Evolutionary conservation across 2,329 filamentous ascomycete species (phyloP).

Genomic region (Aspergillus novoparasiticus): DNA sequence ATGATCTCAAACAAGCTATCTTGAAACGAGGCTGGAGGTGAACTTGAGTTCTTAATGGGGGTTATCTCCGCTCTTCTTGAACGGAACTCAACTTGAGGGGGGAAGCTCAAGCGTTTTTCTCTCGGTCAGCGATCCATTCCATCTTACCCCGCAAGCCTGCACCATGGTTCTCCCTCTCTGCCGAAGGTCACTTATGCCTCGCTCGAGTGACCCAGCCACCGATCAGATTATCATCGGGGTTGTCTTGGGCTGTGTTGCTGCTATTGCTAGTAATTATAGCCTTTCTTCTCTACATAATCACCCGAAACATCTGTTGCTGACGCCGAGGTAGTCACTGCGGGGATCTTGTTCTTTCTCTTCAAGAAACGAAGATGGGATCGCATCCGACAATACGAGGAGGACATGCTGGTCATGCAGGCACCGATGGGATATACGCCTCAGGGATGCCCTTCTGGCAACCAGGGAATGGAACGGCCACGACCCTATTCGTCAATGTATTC

Average conservation of each 20-base stretch:
- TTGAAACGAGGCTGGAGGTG: constrained; percentile 11
- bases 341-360: constrained; percentile 25
- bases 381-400: constrained; percentile 24
- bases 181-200: not conserved
- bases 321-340: constrained; percentile 26
- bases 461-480: constrained; percentile 11
- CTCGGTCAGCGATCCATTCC: not conserved
- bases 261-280: constrained; percentile 27
- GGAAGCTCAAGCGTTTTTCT: not conserved
- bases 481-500: constrained; percentile 12
- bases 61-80: not conserved
- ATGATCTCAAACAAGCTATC: constrained; percentile 13
- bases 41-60: constrained; percentile 2
- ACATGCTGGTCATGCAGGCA: constrained; percentile 13
- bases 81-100: no score
- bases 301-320: not conserved
- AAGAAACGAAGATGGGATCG: constrained; percentile 29
- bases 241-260: constrained; percentile 29
- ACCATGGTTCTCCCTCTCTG: not conserved
- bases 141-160: not conserved
- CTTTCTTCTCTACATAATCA: not conserved
- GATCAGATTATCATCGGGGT: constrained; percentile 31
- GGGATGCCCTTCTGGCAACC: constrained; percentile 5
- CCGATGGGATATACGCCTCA: constrained; percentile 5
- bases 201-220: constrained; percentile 2